Evolutionary conservation across 2,329 filamentous ascomycete genomes (phyloP).

Genomic region (Periconia sp.): DNA sequence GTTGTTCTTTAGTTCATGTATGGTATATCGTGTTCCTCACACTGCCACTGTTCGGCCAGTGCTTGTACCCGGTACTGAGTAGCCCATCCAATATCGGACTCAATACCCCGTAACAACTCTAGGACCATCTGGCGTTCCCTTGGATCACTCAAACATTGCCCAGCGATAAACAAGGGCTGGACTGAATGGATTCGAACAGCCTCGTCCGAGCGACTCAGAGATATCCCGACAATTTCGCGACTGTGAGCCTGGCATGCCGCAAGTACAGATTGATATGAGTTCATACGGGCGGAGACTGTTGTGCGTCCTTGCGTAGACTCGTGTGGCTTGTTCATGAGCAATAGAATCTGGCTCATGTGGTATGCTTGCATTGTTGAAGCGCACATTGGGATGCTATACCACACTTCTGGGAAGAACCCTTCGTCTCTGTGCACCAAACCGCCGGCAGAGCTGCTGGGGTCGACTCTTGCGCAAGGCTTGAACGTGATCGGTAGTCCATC

Average conservation of each 20-base stretch:
- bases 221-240: constrained; percentile 64
- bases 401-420: constrained; percentile 57
- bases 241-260: constrained; percentile 59
- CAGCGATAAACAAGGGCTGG: constrained; percentile 63
- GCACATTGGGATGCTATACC: constrained; percentile 66
- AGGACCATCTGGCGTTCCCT: constrained; percentile 59
- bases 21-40: constrained; percentile 27
- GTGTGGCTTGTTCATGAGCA: constrained; percentile 62
- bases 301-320: constrained; percentile 56
- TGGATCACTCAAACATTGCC: constrained; percentile 59
- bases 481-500: constrained; percentile 62
- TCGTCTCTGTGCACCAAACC: constrained; percentile 30
- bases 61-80: constrained; percentile 63
- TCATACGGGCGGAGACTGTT: constrained; percentile 57
- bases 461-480: constrained; percentile 56
- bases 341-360: constrained; percentile 64
- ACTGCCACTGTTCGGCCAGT: constrained; percentile 52
- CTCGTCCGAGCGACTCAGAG: constrained; percentile 57
- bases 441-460: constrained; percentile 33
- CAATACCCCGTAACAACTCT: constrained; percentile 59
- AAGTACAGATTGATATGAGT: constrained; percentile 59
- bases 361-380: constrained; percentile 67
- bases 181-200: constrained; percentile 61
- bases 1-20: constrained; percentile 2
- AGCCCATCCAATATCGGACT: constrained; percentile 65